Percentiles rank a stretch among this genome's conserved stretches.
These are phyloP conservation scores for Oryza brachyantha DNA, from an alignment of 176 grass and related monocot genomes.

Conservation along the genomic window DNA sequence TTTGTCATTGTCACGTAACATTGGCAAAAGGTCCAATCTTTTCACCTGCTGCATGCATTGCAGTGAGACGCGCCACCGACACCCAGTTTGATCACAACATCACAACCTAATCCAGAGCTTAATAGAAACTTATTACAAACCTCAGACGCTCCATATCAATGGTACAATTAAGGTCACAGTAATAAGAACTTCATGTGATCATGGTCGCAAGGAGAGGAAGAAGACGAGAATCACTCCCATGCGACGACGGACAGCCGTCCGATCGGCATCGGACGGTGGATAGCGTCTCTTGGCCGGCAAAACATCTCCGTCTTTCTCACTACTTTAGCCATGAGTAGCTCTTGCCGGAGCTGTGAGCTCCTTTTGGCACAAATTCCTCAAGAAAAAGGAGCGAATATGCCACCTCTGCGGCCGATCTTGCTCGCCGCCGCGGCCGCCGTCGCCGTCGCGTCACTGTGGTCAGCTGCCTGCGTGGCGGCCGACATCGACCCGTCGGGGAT, in stretches of 20 bases:
- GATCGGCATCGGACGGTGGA: slow-evolving; percentile 15
- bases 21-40: not conserved
- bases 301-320: not conserved
- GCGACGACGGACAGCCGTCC: not conserved
- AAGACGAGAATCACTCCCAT: no score
- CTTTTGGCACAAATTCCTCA: not conserved
- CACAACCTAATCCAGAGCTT: not conserved
- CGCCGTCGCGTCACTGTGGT: not conserved
- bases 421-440: slow-evolving; percentile 1
- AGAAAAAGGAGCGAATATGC: not conserved
- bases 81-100: not conserved
- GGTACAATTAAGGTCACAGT: not conserved
- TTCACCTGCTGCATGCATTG: not conserved
- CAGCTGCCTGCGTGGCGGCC: not conserved
- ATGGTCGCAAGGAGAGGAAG: not conserved
- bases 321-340: slow-evolving; percentile 21
- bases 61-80: slow-evolving; percentile 21
- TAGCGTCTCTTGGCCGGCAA: not conserved
- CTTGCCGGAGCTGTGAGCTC: not conserved
- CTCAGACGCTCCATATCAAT: not conserved
- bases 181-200: not conserved
- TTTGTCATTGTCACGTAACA: slow-evolving; percentile 16
- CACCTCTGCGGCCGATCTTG: not conserved
- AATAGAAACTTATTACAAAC: not conserved
- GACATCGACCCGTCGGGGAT: not conserved